Evolutionary conservation across 345 rosid genomes (phyloP).

Genomic region (Gossypium arboreum): DNA sequence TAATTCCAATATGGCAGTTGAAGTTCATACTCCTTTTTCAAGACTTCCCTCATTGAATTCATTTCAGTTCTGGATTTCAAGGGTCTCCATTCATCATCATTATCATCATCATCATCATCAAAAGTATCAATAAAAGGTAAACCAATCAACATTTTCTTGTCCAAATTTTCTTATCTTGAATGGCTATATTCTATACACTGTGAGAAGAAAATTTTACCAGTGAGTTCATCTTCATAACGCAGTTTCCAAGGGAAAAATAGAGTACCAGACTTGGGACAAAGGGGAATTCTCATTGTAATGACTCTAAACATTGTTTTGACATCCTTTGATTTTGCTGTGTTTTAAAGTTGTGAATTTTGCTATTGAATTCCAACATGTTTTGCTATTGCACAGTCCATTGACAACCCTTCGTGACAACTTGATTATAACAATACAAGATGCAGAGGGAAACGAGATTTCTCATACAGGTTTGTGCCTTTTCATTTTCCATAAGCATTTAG

Average conservation of each 20-base stretch:
- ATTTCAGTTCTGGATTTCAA: slow-evolving; percentile 56
- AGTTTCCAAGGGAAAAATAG: slow-evolving; percentile 83
- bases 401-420: slow-evolving; percentile 67
- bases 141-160: slow-evolving; percentile 12
- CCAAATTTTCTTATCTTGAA: background rate
- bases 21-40: background rate
- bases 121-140: slow-evolving; percentile 57
- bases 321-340: background rate
- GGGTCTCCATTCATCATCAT: slow-evolving; percentile 40
- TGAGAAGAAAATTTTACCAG: background rate
- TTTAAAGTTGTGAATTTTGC: slow-evolving; percentile 1
- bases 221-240: slow-evolving; percentile 26
- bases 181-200: background rate
- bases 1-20: slow-evolving; percentile 20
- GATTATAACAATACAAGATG: slow-evolving; percentile 52
- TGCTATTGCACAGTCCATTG: slow-evolving; percentile 56
- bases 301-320: background rate
- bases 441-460: slow-evolving; percentile 54
- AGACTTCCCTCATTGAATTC: background rate
- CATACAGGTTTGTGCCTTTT: slow-evolving; percentile 39
- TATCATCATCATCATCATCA: slow-evolving; percentile 27
- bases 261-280: slow-evolving; percentile 50
- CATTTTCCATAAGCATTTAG: background rate
- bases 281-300: slow-evolving; percentile 84
- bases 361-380: slow-evolving; percentile 4